Base-by-base conservation (phyloP, 2,329 filamentous ascomycete genomes). In the Sphaerostilbella broomeana region DNA sequence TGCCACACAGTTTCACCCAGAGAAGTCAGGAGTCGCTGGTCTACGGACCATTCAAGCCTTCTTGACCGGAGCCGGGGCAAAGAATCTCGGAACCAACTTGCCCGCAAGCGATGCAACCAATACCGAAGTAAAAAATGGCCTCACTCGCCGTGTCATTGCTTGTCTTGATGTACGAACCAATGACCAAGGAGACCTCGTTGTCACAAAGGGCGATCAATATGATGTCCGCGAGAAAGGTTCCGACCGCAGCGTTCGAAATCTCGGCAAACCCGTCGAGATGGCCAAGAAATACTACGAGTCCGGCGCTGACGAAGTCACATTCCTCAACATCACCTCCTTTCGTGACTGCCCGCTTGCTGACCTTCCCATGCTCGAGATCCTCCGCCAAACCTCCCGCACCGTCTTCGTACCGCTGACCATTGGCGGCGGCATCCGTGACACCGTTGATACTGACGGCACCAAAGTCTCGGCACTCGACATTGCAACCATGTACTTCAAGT, bases 201-300 rank as follows among this genome's bases (percentile, higher is more conserved):
- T 98, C 25, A 98, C 92, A 11, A 98, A 98, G 64, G 92, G 92
- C 42, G 92, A 98, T 64, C 90, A 97, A 62, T 98, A 98, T 67
- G 92, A 98, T 56, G 92, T 98, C 6, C 85, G 92, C 21, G 92
- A 97, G 56, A 95, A 95, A 64, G 69, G 70, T 16, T 70, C 67
- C 11, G 69, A 70, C 42, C 71, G 76, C 39, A 58, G 58, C 50
- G 89, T 98, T 24, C 81, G 92, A 47, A 98, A 98, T 62, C 73
- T 98, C 4, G 92, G 92, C 49, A 98, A 98, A 64, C 92, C 92
- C 2, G 89, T 98, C 34, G 88, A 95, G 49, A 85, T 98, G 77
- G 92, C 92, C 7, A 79, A 79, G 63, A 80, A 78, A 55, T 98
- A 98, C 70, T 98, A 97, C 69, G 83, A 94, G 56, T 87, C 95